These are phyloP conservation scores for Perkinsela sp. DNA, from an alignment of 208 protist species.

Conservation along the genomic window DNA sequence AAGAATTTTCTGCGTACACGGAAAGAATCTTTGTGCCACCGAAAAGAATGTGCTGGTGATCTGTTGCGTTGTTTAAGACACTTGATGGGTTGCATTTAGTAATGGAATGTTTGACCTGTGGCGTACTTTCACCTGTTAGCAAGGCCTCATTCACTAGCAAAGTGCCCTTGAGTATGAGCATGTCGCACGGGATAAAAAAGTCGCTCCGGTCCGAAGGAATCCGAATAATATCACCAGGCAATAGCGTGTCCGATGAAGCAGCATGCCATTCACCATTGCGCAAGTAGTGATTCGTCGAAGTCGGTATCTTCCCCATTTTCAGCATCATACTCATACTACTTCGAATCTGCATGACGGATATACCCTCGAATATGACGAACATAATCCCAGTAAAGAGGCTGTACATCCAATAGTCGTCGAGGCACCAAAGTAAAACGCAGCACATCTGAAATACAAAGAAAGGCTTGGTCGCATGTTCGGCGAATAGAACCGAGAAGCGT, in stretches of 20 bases:
- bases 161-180: slow-evolving; percentile 72
- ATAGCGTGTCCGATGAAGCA: slow-evolving; percentile 29
- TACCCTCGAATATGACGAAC: slow-evolving; percentile 84
- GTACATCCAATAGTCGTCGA: slow-evolving; percentile 91
- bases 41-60: slow-evolving; percentile 68
- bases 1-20: slow-evolving; percentile 33
- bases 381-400: slow-evolving; percentile 86
- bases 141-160: slow-evolving; percentile 90
- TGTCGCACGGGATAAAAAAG: slow-evolving; percentile 61
- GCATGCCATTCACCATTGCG: slow-evolving; percentile 20
- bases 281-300: slow-evolving; percentile 27
- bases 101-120: slow-evolving; percentile 75
- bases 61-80: slow-evolving; percentile 40
- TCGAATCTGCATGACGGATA: slow-evolving; percentile 69
- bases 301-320: slow-evolving; percentile 63
- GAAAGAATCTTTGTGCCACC: slow-evolving; percentile 74
- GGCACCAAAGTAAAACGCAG: slow-evolving; percentile 74
- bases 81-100: background rate
- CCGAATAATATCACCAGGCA: slow-evolving; percentile 79
- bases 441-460: slow-evolving; percentile 98
- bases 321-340: slow-evolving; percentile 69
- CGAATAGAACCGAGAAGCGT: slow-evolving; percentile 74
- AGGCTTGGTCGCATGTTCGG: slow-evolving; percentile 78
- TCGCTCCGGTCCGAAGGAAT: slow-evolving; percentile 24
- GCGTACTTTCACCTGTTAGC: slow-evolving; percentile 95